A percentile compares a stretch with the other conserved stretches of the same genome.
phyloP scores from a whole-genome alignment of 495 filamentous ascomycete genomes.

The Aspergillus leporis region DNA sequence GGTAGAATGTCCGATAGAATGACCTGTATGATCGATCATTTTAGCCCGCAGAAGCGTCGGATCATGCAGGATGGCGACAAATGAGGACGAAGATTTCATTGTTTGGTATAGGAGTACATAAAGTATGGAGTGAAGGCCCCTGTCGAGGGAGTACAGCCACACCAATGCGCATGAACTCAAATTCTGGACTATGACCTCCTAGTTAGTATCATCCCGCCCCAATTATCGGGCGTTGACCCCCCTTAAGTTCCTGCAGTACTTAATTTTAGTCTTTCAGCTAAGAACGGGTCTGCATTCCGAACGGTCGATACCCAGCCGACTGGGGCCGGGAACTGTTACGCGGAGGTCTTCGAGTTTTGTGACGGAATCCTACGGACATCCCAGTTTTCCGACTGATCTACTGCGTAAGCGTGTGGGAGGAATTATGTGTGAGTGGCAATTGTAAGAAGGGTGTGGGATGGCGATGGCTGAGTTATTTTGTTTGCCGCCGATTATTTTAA shows the following conservation, averaged over 20 bases:
- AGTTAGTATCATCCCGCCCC: neutral
- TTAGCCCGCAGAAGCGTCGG: neutral
- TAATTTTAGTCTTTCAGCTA: neutral
- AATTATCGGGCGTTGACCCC: neutral
- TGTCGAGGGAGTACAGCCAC: neutral
- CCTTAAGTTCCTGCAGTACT: neutral
- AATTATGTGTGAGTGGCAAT: neutral
- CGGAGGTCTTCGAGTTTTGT: neutral
- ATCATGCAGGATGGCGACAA: neutral
- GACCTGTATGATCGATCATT: conserved; percentile 1
- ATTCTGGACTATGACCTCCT: neutral
- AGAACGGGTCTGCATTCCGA: conserved; percentile 1
- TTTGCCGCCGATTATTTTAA: neutral
- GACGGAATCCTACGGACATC: neutral
- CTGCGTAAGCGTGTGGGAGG: neutral
- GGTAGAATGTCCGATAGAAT: neutral
- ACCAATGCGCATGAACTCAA: conserved; percentile 5
- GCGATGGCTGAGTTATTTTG: neutral
- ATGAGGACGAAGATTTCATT: neutral
- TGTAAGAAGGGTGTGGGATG: neutral
- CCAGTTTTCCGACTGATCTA: neutral
- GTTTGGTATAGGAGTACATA: neutral
- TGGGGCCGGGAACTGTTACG: conserved; percentile 8
- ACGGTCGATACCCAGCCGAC: conserved; percentile 7
- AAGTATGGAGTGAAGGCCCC: neutral